Conservation (phyloP, 2,329 filamentous ascomycete species). For the Aspergillus fumigatus region DNA sequence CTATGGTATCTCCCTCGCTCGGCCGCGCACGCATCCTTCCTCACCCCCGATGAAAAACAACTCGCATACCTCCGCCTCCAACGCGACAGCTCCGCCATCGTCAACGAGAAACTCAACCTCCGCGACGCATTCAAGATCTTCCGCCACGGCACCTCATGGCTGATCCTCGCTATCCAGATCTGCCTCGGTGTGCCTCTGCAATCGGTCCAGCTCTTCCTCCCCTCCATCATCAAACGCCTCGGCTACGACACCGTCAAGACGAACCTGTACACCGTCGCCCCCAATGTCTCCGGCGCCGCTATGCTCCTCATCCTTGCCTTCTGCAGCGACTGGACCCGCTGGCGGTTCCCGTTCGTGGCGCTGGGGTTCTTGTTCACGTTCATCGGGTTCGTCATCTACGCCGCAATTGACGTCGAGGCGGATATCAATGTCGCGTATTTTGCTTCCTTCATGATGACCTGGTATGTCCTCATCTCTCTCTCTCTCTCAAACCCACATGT, state of each 20-base stretch:
- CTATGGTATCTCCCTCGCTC: conserved; percentile 65
- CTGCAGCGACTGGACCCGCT: conserved; percentile 58
- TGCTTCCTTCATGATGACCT: conserved; percentile 77
- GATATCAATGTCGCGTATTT: conserved; percentile 66
- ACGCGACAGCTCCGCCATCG: conserved; percentile 65
- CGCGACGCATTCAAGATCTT: conserved; percentile 51
- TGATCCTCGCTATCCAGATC: conserved; percentile 54
- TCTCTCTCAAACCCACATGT: too few relatives aligned
- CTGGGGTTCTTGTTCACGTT: conserved; percentile 71
- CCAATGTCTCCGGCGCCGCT: conserved; percentile 68
- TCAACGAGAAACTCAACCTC: conserved; percentile 53
- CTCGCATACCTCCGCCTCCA: conserved; percentile 69
- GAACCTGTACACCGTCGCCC: conserved; percentile 77
- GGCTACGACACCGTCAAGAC: conserved; percentile 58
- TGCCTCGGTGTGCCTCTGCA: conserved; percentile 58
- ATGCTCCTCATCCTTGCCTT: conserved; percentile 72
- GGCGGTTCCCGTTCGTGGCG: conserved; percentile 69
- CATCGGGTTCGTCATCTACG: conserved; percentile 73
- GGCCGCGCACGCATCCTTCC: conserved; percentile 60
- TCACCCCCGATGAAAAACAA: conserved; percentile 61
- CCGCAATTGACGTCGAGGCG: conserved; percentile 59
- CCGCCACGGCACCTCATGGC: conserved; percentile 51
- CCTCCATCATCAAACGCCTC: conserved; percentile 53
- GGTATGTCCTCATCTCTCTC: conserved; percentile 29
- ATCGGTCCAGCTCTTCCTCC: conserved; percentile 54